phyloP scores from a whole-genome alignment of 1,284 basidiomycete species.

The Puccinia novopanici region DNA sequence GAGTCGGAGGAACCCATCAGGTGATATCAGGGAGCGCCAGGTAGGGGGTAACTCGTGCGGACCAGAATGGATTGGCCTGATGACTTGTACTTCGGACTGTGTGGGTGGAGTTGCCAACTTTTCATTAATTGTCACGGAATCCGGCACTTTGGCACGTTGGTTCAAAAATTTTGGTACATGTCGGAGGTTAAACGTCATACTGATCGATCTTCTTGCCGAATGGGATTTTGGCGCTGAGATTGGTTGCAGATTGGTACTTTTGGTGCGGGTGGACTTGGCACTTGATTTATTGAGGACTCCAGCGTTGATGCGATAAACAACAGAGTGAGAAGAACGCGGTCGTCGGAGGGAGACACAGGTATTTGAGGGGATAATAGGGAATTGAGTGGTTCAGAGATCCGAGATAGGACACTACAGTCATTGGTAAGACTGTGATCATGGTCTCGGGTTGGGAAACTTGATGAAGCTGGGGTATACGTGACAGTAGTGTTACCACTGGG shows the following conservation, averaged over 20 bases:
- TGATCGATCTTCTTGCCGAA: not conserved
- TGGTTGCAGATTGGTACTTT: not conserved
- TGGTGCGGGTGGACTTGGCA: not conserved
- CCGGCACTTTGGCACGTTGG: not conserved
- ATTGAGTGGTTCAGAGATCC: not conserved
- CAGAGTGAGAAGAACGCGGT: not conserved
- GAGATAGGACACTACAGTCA: not conserved
- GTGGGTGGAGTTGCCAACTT: not conserved
- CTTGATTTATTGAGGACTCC: not conserved
- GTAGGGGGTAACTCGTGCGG: not conserved
- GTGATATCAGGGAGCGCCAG: constrained; percentile 2
- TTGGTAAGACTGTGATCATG: constrained; percentile 1
- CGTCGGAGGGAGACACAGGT: not conserved
- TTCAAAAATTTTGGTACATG: constrained; percentile 9
- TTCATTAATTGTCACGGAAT: not conserved
- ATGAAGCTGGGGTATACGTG: not conserved
- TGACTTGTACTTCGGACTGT: not conserved
- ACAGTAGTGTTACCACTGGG: not conserved
- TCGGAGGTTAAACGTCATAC: not conserved
- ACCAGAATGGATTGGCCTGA: not conserved
- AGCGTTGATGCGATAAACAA: not conserved
- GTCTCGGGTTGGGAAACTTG: not conserved
- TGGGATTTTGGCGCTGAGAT: not conserved
- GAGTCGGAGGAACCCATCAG: constrained; percentile 55
- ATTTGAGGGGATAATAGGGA: not conserved